phyloP scores from a whole-genome alignment of 1,139 yeast genomes.

The Protomyces gravidus region DNA sequence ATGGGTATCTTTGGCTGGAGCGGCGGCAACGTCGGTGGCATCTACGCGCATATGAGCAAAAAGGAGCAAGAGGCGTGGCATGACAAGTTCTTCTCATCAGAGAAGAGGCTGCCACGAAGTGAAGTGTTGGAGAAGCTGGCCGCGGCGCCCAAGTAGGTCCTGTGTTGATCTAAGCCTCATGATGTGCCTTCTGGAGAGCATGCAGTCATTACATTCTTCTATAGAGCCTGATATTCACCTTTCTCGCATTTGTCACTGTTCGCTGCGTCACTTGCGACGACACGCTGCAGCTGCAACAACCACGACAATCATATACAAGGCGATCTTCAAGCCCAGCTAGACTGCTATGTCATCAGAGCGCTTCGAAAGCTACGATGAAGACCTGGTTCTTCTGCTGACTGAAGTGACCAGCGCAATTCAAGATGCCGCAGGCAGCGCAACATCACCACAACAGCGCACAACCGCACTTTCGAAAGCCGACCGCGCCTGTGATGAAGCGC shows the following conservation, averaged over 20 bases:
- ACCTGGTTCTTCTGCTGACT: conserved; percentile 11
- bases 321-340: too few relatives aligned
- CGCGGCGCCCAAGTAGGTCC: conserved; percentile 13
- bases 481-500: conserved; percentile 68
- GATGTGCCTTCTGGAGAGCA: too few relatives aligned
- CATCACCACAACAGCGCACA: conserved; percentile 46
- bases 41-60: conserved; percentile 20
- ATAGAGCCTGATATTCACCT: too few relatives aligned
- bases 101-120: conserved; percentile 29
- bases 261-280: too few relatives aligned
- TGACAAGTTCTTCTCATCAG: conserved; percentile 20
- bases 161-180: neutral
- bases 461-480: conserved; percentile 58
- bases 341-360: conserved; percentile 5
- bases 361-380: conserved; percentile 22
- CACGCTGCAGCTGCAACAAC: too few relatives aligned
- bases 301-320: too few relatives aligned
- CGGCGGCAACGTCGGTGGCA: conserved; percentile 28
- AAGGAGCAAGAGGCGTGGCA: conserved; percentile 16
- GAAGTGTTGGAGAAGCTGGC: conserved; percentile 29
- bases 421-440: conserved; percentile 11
- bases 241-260: too few relatives aligned
- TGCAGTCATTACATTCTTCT: too few relatives aligned
- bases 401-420: conserved; percentile 8
- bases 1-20: conserved; percentile 40